Percentiles rank a stretch among this genome's conserved stretches.
Conservation (phyloP, 495 filamentous ascomycete genomes). For the Penicillium lividum region DNA sequence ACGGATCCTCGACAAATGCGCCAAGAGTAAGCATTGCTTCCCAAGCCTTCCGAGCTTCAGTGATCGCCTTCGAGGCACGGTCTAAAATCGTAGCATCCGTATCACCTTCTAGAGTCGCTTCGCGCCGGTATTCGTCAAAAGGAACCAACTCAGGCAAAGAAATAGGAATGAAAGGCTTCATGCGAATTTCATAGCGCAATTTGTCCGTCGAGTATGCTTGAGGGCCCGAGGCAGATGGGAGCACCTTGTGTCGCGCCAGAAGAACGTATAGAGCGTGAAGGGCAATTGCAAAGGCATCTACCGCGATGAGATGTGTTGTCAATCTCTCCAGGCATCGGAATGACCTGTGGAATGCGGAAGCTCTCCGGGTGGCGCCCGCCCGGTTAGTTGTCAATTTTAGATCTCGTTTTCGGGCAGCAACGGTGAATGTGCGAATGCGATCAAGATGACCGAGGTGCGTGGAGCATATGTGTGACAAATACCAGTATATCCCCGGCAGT, state of each 20-base stretch:
- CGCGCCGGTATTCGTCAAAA: constrained; percentile 58
- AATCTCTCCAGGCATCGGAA: constrained; percentile 60
- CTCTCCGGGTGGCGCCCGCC: constrained; percentile 22
- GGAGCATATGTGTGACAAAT: constrained; percentile 52
- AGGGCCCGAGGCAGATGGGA: constrained; percentile 53
- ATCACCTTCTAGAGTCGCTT: constrained; percentile 42
- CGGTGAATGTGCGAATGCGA: constrained; percentile 65
- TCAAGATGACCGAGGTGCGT: constrained; percentile 60
- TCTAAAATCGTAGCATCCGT: constrained; percentile 53
- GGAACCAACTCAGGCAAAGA: constrained; percentile 69
- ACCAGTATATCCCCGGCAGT: constrained; percentile 88
- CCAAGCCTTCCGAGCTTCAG: constrained; percentile 64
- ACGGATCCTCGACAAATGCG: constrained; percentile 32
- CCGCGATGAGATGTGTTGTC: constrained; percentile 66
- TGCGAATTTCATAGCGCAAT: constrained; percentile 81
- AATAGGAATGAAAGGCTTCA: constrained; percentile 81
- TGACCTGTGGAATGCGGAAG: constrained; percentile 50
- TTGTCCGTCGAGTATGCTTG: constrained; percentile 69
- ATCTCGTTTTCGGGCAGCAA: constrained; percentile 37
- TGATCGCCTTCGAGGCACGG: constrained; percentile 59
- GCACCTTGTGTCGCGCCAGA: constrained; percentile 58
- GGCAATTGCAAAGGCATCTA: constrained; percentile 69
- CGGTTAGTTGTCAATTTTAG: constrained; percentile 13
- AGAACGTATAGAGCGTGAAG: constrained; percentile 67
- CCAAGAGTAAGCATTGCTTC: constrained; percentile 55